Base-by-base conservation (phyloP, 495 filamentous ascomycete genomes). In the Annulohypoxylon moriforme region DNA sequence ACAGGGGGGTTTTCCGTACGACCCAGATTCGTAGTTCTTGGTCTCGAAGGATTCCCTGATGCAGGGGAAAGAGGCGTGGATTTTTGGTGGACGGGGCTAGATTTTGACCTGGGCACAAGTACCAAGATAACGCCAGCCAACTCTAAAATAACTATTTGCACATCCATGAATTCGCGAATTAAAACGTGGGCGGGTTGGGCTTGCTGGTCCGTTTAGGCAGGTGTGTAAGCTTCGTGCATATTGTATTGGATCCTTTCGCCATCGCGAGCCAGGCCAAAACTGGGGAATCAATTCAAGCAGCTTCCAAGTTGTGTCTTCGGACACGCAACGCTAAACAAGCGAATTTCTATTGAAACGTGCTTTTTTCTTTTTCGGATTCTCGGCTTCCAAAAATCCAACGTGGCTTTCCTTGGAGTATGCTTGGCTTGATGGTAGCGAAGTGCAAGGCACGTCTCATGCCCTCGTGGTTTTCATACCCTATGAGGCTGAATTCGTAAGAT, bases 121-220 rank as follows among this genome's bases (percentile, higher is more conserved):
- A 58, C 55, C 55, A 22, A 58, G 55, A 58, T 58, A 58, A 58
- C 33, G 50, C 50, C 27, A 34, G 50, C 60, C 60, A 68, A 69
- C 66, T 73, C 62, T 66, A 73, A 72, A 73, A 66, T 63, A 73
- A 73, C 66, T 63, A 3, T 58, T 69, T 44, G 40, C 40, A 40
- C 14, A 40, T 40, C 36, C 36, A 14, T 40, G 36, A 40, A 40
- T 40, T n/a, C 36, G 36, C 36, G 36, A 40, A 73, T 73, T 59
- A 60, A 69, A 69, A 63, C 66, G 47, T 63, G 53, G 49, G 52
- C 27, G 42, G 44, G 29, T 5, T 27, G 4, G 18, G 56, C 34
- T 67, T 67, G 57, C 62, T 27, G 16, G 42, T 61, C 49, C 47
- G 44, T 50, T 67, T 67, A 73, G 71, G 71, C 71, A 73, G 66